Base-by-base conservation (phyloP, 495 filamentous ascomycete species). In the Pyrenopolyporus hunteri region DNA sequence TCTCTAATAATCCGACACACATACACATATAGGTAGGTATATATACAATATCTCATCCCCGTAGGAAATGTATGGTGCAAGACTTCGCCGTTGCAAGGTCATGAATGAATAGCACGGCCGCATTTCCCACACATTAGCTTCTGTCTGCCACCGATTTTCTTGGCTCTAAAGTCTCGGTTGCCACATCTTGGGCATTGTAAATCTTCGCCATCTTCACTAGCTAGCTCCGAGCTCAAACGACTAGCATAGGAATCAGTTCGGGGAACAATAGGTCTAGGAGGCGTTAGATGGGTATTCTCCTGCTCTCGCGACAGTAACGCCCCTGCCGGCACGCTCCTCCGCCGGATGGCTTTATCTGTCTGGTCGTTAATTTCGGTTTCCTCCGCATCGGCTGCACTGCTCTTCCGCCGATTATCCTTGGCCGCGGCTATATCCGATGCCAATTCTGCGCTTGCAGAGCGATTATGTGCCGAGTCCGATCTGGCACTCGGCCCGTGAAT, bases 171-270 rank as follows among this genome's bases (percentile, higher is more conserved):
- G 33, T 74, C 69, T 6, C 50, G 59, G 11, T 65, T 71, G 2
- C 74, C 73, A 28, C 74, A 76, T 25, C 67, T 63, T 1, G 50
- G 56, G 28, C 73, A 76, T 20, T 56, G 63, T 62, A 71, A 67
- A 37, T 73, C 71, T 37, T 73, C 71, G 22, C 61, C 68, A 3
- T 72, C 69, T 0, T 72, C 71, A 39, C 67, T 70, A 9, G 67
- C 70, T 4, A 74, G 48, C n/a, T 75, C 74, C 14, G 69, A 74
- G 63, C 70, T 74, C 10, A 71, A 29, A 5, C 58, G 58, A 46
- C 73, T 74, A 19, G 44, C 45, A n/a, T 57, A 52, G 22, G 72
- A 74, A 1, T 60, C 64, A 3, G 62, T 54, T 8, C 66, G 60
- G 14, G 45, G 40, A 16, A 35, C 4, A 3, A 13, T 22, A 14